Base-by-base conservation (phyloP, 257 asterid species). In the Prunella vulgaris region DNA sequence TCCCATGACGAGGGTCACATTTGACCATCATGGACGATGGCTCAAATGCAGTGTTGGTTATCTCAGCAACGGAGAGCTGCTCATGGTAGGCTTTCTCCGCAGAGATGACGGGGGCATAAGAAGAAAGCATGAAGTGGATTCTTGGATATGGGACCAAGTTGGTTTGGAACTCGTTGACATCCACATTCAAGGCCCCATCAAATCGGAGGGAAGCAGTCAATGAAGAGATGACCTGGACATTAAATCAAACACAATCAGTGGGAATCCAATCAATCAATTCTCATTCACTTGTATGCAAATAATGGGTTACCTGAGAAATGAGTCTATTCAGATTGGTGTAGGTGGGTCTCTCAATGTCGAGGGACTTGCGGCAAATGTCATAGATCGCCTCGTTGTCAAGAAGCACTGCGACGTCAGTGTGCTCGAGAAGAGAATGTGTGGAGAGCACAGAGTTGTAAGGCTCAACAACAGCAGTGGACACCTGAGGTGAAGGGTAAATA, bases 11-110 rank as follows among this genome's bases (percentile, higher is more conserved):
- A 0, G 98, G 98, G 37, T 92, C 98, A 3, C 98, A 92, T 18
- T 92, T 92, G 0, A 92, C 98, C 98, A 92, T 92, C 98, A 92
- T 92, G 60, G 98, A 92, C 0, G 98, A 92, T 10, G 98, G 98
- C 85, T 92, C 98, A 2, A 92, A 92, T 0, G 98, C 98, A 20
- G 98, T 90, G 81, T 92, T 92, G 69, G 98, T 92, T 73, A 92
- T 92, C 70, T 92, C 98, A 0, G 98, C 87, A 15, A 92, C 98
- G 1, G 98, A 92, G 49, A 90, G 97, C 10, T 92, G 98, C 70
- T 92, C 98, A 0, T 92, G 98, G 75, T 88, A 92, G 58, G 98
- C 98, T 78, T 90, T 92, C 67, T 90, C 98, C 0, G 98, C 96
- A 0, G 97, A 93, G 58, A 93, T 93, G 10, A 93, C 98, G 0